Base-by-base conservation (phyloP, 371 early-diverging fungal species). In the Zychaea mexicana region DNA sequence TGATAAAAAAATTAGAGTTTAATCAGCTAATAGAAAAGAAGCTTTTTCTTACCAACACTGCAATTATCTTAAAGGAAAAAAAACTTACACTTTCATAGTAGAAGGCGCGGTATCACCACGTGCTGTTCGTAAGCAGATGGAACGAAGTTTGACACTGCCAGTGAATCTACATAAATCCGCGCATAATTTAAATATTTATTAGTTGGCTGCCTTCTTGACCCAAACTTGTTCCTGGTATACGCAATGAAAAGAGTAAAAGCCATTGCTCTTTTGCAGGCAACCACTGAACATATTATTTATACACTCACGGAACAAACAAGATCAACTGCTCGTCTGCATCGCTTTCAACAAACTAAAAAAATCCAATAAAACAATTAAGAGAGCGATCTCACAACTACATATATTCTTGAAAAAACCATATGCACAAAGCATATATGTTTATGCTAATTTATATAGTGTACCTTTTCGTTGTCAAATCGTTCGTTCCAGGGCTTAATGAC, bases 311-410 rank as follows among this genome's bases (percentile, higher is more conserved):
- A 39, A 98, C 90, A 73, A 81, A 84, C 3, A 98, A 65, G 54
- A 98, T 90, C 30, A 98, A 78, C 71, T 96, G 94, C 52, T 92
- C 93, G 76, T 98, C 98, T 2, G 89, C 86, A 74, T 96, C 96
- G 59, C 93, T 92, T 68, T 91, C 89, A 12, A 95, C 73, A 70
- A 74, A 85, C 90, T 90, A 69, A 5, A 24, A 45, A 61, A 12
- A 54, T 13, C n/a, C n/a, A n/a, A n/a, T n/a, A n/a, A n/a, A n/a
- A n/a, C n/a, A n/a, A n/a, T n/a, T n/a, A n/a, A n/a, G n/a, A n/a
- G n/a, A n/a, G n/a, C n/a, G n/a, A n/a, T n/a, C n/a, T n/a, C n/a
- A n/a, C n/a, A n/a, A n/a, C n/a, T n/a, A n/a, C n/a, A n/a, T n/a
- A n/a, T n/a, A n/a, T n/a, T n/a, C n/a, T n/a, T n/a, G n/a, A n/a